Base-by-base conservation (phyloP, 1,284 basidiomycete genomes). In the Mycena citricolor region DNA sequence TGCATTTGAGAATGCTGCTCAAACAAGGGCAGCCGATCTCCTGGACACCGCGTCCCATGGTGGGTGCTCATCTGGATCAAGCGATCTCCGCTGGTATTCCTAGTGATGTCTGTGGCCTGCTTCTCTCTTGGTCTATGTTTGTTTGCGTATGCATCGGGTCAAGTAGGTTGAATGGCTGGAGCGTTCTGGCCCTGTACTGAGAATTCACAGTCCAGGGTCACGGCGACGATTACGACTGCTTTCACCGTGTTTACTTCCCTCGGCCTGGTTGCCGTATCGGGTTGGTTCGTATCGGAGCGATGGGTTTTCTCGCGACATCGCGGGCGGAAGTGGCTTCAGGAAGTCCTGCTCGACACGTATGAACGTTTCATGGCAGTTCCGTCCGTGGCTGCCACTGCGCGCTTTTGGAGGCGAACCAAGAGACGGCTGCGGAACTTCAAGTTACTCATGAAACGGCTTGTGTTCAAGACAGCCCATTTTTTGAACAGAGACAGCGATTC, bases 1-100 rank as follows among this genome's bases (percentile, higher is more conserved):
- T 21, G 11, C 4, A 10, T 14, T 22, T n/a, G n/a, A n/a, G n/a
- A n/a, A n/a, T n/a, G 20, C 17, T 50, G 42, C 17, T n/a, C n/a
- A n/a, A n/a, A n/a, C n/a, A n/a, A n/a, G n/a, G n/a, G n/a, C 35
- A 58, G 72, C 54, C 74, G 74, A 42, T 75, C 73, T 42, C 74
- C 73, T 16, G 70, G 71, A 10, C 69, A 74, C 60, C 76, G 80
- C 44, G 81, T 86, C n/a, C 83, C 84, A 0, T 86, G 83, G 82
- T 86, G 84, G 83, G 83, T 86, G 20, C 63, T 83, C 41, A 86
- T 86, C 49, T 88, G 84, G 84, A 86, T 87, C 63, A 85, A 85
- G 58, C 69, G 83, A n/a, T 84, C 82, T 1, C 84, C 84, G 8
- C 69, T 86, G 28, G 80, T 84, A 39, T 85, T 86, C 62, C 71